Conservation (phyloP, 257 asterid genomes). For the Solanum microdontum region DNA sequence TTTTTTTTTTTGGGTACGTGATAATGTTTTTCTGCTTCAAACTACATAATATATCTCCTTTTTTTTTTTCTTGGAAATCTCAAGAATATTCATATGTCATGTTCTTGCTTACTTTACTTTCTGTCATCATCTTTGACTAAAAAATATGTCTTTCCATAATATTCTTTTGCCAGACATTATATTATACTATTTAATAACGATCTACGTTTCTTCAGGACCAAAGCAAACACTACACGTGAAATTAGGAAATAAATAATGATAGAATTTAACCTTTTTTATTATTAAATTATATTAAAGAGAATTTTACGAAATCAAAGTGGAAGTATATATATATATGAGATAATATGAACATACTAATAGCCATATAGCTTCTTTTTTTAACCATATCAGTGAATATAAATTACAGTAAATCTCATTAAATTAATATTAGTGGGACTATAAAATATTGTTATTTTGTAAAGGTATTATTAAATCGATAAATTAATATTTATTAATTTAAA, state of each 20-base stretch:
- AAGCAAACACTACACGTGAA: neutral
- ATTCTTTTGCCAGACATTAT: neutral
- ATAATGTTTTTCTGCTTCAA: neutral
- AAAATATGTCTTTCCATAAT: neutral
- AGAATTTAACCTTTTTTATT: neutral
- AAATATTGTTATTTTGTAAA: too few species aligned
- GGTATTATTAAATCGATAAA: too few species aligned
- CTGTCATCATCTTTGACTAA: neutral
- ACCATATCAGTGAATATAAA: neutral
- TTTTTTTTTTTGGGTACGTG: neutral
- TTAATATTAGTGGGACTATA: too few species aligned
- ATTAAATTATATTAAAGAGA: neutral
- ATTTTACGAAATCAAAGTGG: neutral
- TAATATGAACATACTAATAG: neutral
- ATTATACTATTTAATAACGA: neutral
- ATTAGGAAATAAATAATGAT: neutral
- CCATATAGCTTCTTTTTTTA: too few species aligned
- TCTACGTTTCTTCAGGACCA: neutral
- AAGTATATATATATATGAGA: too few species aligned
- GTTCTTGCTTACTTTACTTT: neutral
- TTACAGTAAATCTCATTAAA: too few species aligned
- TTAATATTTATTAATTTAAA: too few species aligned
- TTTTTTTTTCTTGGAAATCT: neutral
- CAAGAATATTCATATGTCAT: neutral
- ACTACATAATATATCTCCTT: neutral